phyloP scores from a whole-genome alignment of 306 rosid species.

The Malus domestica region ASM211411v1 NC_041804.1:26209501-26210000 shows the following conservation, averaged over 20 bases:
- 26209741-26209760: not conserved
- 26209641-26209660: not conserved
- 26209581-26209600: not conserved
- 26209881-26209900: not conserved
- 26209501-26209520: conserved; percentile 42
- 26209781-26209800: not conserved
- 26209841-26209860: not conserved
- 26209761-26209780: not conserved
- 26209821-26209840: not conserved
- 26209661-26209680: not conserved
- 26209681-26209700: not conserved
- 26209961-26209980: not conserved
- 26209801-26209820: not conserved
- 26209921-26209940: not conserved
- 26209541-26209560: conserved; percentile 56
- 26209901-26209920: not conserved
- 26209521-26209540: conserved; percentile 37
- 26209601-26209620: conserved; percentile 15
- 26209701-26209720: not conserved
- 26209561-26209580: conserved; percentile 43
- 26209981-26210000: not conserved
- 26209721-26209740: not conserved
- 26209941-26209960: not conserved
- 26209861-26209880: not conserved
- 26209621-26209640: conserved; percentile 31